Conservation (phyloP, 2,329 filamentous ascomycete genomes). For the Westerdykella aurantiaca region DNA sequence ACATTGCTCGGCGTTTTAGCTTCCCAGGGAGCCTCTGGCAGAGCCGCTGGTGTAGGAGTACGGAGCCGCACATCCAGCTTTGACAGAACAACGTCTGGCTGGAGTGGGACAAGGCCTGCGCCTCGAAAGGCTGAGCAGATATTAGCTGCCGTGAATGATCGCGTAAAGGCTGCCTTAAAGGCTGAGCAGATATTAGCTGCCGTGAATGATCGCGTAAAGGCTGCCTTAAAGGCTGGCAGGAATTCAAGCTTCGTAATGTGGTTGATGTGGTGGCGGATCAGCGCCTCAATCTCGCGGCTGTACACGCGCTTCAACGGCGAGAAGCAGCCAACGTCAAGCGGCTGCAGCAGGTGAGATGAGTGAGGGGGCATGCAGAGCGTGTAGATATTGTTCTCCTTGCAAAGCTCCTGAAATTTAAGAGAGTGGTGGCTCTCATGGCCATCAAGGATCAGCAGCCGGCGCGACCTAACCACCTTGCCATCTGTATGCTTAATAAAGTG, state of each 20-base stretch:
- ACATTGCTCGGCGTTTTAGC: conserved; percentile 6
- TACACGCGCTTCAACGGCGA: conserved; percentile 33
- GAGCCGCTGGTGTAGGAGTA: conserved; percentile 6
- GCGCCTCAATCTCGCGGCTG: conserved; percentile 20
- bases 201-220: no score
- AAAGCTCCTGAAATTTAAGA: conserved; percentile 33
- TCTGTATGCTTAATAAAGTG: conserved; percentile 33
- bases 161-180: conserved; percentile 22
- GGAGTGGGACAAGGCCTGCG: conserved; percentile 28
- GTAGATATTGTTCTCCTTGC: conserved; percentile 35
- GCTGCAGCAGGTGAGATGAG: conserved; percentile 37
- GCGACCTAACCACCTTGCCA: conserved; percentile 15
- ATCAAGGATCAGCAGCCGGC: conserved; percentile 37
- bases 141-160: conserved; percentile 24
- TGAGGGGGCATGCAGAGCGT: conserved; percentile 34
- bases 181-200: conserved; percentile 18
- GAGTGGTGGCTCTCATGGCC: conserved; percentile 34
- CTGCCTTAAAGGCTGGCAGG: no score
- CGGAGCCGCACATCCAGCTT: conserved; percentile 25
- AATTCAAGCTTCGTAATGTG: conserved; percentile 21
- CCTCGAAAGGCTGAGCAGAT: conserved; percentile 25
- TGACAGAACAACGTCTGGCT: no score
- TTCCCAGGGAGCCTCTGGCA: conserved; percentile 1
- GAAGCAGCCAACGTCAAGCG: conserved; percentile 39
- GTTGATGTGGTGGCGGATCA: conserved; percentile 24